phyloP scores from a whole-genome alignment of 75 land plant species.

The Chamaecyparis obtusa region DNA sequence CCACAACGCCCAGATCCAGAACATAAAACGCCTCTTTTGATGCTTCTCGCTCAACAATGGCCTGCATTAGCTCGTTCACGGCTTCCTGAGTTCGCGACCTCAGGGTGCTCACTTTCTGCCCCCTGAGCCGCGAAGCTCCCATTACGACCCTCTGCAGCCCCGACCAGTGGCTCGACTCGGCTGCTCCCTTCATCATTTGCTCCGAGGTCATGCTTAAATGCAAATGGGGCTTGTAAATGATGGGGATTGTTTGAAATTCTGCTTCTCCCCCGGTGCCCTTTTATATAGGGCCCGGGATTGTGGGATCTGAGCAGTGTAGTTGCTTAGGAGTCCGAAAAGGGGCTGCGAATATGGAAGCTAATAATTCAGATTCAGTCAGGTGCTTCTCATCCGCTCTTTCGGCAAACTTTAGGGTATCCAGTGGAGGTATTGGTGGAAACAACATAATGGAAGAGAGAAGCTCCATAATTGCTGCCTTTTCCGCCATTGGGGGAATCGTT shows the following conservation, averaged over 20 bases:
- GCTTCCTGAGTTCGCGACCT: background rate
- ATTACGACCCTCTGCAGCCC: background rate
- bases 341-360: background rate
- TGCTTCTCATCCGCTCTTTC: background rate
- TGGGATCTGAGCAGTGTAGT: too few species aligned
- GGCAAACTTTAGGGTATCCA: background rate
- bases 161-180: background rate
- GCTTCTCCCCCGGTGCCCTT: background rate
- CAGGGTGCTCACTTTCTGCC: background rate
- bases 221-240: background rate
- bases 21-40: slow-evolving; percentile 41
- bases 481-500: background rate
- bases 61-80: slow-evolving; percentile 2
- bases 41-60: slow-evolving; percentile 10
- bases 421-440: background rate
- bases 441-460: background rate
- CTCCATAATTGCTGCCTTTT: background rate
- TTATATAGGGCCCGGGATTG: background rate
- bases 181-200: background rate
- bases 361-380: background rate
- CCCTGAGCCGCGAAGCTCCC: background rate
- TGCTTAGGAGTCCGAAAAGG: background rate
- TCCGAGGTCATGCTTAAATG: background rate
- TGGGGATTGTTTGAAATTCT: background rate
- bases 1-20: slow-evolving; percentile 36